These are phyloP conservation scores for Aquilaria yunnanensis DNA, from an alignment of 345 rosid genomes.

Conservation along the genomic window DNA sequence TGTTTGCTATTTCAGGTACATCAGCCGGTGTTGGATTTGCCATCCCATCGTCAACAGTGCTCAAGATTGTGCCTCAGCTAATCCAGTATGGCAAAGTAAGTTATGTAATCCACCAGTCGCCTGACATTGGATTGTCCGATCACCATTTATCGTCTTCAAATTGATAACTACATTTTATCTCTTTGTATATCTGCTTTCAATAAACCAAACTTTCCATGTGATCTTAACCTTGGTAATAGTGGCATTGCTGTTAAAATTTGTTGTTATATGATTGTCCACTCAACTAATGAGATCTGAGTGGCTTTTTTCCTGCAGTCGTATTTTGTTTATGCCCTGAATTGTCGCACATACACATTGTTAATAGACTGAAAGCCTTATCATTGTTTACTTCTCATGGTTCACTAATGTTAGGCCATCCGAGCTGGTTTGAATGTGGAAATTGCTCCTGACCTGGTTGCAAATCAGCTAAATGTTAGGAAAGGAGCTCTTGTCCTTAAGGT, in stretches of 20 bases:
- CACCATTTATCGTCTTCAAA: background rate
- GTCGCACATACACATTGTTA: background rate
- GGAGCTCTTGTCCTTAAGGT: conserved; percentile 93
- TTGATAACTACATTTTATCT: background rate
- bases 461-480: conserved; percentile 84
- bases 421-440: conserved; percentile 80
- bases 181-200: background rate
- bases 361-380: background rate
- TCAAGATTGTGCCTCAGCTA: conserved; percentile 87
- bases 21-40: conserved; percentile 99
- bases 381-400: background rate
- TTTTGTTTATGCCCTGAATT: background rate
- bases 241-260: background rate
- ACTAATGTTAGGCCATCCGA: conserved; percentile 56
- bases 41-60: conserved; percentile 84
- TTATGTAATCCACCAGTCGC: conserved; percentile 1
- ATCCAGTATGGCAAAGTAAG: conserved; percentile 81
- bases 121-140: background rate
- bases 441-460: conserved; percentile 83
- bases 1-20: conserved; percentile 49
- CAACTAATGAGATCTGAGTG: background rate
- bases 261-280: background rate
- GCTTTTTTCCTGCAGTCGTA: background rate
- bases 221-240: background rate
- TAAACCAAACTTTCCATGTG: background rate